phyloP scores from a whole-genome alignment of 2,329 filamentous ascomycete species.

The Colletotrichum abscissum region DNA sequence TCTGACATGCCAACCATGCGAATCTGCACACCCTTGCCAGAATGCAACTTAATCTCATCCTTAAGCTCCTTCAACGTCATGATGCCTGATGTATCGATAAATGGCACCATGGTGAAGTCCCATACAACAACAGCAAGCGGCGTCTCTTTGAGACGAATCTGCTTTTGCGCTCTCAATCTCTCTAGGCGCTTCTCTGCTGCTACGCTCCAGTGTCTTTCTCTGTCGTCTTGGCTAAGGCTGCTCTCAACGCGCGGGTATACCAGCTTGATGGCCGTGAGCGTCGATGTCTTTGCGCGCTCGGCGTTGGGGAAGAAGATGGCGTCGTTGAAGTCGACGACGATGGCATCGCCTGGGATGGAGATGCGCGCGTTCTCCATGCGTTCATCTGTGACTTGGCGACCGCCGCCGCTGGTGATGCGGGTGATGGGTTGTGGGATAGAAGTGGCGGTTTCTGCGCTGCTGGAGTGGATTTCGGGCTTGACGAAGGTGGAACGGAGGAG shows the following conservation, averaged over 20 bases:
- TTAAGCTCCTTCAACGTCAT: conserved; percentile 61
- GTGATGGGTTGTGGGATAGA: conserved; percentile 55
- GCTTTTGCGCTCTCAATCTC: conserved; percentile 54
- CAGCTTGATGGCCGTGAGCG: conserved; percentile 59
- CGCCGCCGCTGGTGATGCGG: conserved; percentile 41
- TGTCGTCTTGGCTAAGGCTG: conserved; percentile 44
- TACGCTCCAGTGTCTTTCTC: conserved; percentile 66
- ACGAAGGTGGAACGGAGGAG: conserved; percentile 55
- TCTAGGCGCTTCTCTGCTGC: conserved; percentile 59
- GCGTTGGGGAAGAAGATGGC: conserved; percentile 73
- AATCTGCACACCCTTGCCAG: conserved; percentile 57
- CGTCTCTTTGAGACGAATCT: conserved; percentile 41
- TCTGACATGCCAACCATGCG: conserved; percentile 61
- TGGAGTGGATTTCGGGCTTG: conserved; percentile 31
- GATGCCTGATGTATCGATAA: conserved; percentile 65
- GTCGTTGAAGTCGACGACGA: conserved; percentile 67
- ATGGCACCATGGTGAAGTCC: conserved; percentile 63
- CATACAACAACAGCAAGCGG: conserved; percentile 61
- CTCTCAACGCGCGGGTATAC: conserved; percentile 42
- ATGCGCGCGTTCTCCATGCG: conserved; percentile 33
- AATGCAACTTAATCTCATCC: conserved; percentile 60
- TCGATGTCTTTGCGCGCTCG: conserved; percentile 46
- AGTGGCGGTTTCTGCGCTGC: conserved; percentile 3
- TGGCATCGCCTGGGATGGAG: conserved; percentile 58
- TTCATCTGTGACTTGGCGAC: conserved; percentile 43